Percentiles rank a stretch among this genome's conserved stretches.
These are phyloP conservation scores for Centella asiatica DNA, from an alignment of 129 eudicot genomes.

Conservation along the genomic window DNA sequence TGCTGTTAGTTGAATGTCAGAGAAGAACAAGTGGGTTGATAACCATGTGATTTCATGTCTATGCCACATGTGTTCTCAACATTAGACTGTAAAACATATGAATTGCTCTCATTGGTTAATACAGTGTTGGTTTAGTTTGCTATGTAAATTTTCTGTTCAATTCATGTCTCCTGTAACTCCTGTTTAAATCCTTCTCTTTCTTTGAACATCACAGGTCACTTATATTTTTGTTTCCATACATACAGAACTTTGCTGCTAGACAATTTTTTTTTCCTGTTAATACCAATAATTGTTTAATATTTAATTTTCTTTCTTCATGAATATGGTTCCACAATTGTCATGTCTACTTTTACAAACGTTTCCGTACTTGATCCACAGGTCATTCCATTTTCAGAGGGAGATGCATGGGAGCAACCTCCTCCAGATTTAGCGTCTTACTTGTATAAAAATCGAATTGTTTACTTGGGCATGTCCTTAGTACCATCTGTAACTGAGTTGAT, in stretches of 20 bases:
- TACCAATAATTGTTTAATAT: no score
- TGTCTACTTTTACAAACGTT: not conserved
- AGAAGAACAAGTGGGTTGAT: no score
- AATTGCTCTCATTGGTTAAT: no score
- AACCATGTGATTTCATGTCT: no score
- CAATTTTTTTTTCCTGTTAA: not conserved
- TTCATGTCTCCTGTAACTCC: no score
- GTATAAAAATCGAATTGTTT: slow-evolving; percentile 71
- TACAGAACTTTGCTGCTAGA: not conserved
- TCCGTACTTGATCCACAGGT: slow-evolving; percentile 43
- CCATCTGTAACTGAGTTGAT: slow-evolving; percentile 77
- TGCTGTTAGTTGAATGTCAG: no score
- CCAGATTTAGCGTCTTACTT: slow-evolving; percentile 89
- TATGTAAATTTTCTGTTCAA: no score
- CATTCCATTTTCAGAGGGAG: slow-evolving; percentile 76
- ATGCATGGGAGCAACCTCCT: slow-evolving; percentile 84
- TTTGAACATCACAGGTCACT: not conserved
- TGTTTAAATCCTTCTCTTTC: not conserved
- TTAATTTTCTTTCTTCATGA: not conserved
- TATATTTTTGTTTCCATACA: not conserved
- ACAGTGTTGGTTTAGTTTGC: no score
- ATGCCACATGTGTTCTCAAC: no score
- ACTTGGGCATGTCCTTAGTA: slow-evolving; percentile 76
- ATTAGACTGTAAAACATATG: no score
- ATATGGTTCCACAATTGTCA: not conserved